phyloP scores from a whole-genome alignment of 202 grass and related monocot genomes.

The Tripidium arundinaceum region DNA sequence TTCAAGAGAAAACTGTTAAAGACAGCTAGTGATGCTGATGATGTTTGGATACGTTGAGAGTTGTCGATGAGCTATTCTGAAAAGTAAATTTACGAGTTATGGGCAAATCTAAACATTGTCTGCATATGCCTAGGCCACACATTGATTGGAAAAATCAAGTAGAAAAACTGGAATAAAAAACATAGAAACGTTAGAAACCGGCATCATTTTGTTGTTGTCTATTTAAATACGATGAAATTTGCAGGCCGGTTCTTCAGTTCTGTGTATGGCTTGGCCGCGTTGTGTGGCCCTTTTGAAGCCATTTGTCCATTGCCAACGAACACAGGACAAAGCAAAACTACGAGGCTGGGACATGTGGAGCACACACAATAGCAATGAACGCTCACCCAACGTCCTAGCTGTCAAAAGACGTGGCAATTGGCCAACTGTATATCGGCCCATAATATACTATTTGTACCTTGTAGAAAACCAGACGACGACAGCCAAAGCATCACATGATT shows the following conservation, averaged over 20 bases:
- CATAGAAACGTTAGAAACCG: background rate
- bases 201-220: background rate
- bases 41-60: background rate
- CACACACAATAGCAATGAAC: slow-evolving; percentile 1
- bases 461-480: background rate
- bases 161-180: background rate
- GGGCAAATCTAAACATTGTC: background rate
- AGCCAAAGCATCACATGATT: slow-evolving; percentile 20
- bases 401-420: slow-evolving; percentile 10
- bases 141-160: background rate
- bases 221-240: background rate
- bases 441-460: background rate
- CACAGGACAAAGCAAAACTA: background rate
- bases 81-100: background rate
- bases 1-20: background rate
- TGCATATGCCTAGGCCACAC: background rate
- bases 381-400: background rate
- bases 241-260: background rate
- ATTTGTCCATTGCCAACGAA: background rate
- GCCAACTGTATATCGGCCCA: background rate
- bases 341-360: background rate
- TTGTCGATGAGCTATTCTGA: background rate
- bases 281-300: background rate
- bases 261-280: background rate
- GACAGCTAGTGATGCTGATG: background rate